Base-by-base conservation (phyloP, 345 rosid species). In the Psidium friedrichsthalianum region DNA sequence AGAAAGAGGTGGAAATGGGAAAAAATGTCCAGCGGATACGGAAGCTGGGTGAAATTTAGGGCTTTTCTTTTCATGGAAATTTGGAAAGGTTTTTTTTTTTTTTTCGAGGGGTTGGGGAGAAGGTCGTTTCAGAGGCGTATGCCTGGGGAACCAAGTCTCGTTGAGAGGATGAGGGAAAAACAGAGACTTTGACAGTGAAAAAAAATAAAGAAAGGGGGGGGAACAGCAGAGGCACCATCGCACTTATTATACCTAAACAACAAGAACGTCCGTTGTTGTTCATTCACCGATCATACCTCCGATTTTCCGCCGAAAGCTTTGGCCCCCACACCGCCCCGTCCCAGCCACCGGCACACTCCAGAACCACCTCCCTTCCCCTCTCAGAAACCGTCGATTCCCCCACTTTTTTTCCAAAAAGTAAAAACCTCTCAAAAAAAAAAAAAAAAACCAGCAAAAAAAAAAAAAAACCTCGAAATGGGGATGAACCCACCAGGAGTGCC, bases 231-330 rank as follows among this genome's bases (percentile, higher is more conserved):
- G n/a, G 52, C 52, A 51, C 78, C 76, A 64, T 32, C 42, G 47
- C 47, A n/a, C n/a, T n/a, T n/a, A n/a, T 8, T 69, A n/a, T 18
- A 4, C 78, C 78, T 8, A 69, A 18, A 36, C 78, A 36, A 36
- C 47, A 54, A 74, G 49, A 69, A 74, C 25, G 83, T 85, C n/a
- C 69, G 32, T 6, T 74, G 83, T 74, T 6, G 44, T 25, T 74
- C 86, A 85, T n/a, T n/a, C n/a, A n/a, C n/a, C n/a, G n/a, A n/a
- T n/a, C n/a, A n/a, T n/a, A n/a, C n/a, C n/a, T n/a, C 86, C 86
- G 83, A 52, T n/a, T n/a, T 51, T 15, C 51, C 61, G 86, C 86
- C 82, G 86, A 85, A 85, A 85, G 86, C 14, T 51, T 80, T 57
- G 42, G 54, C 32, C 64, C 2, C 44, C 78, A 8, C 47, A 32